Evolutionary conservation across 441 rosid species (phyloP).

Genomic region (Croton setiger): DNA sequence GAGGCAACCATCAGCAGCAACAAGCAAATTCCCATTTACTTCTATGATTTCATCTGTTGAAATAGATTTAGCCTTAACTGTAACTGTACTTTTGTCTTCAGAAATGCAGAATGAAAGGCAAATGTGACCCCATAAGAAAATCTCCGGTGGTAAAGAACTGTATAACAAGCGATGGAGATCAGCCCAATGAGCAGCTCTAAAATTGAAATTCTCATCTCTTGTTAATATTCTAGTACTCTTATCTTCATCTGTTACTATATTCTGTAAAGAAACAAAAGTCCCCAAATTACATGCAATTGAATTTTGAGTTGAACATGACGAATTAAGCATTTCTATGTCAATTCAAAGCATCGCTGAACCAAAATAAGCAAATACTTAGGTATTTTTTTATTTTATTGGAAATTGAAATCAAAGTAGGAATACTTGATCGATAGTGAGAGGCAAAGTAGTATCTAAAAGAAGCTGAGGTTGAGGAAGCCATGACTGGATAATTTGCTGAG

Average conservation of each 20-base stretch:
- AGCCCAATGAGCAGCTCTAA: constrained; percentile 78
- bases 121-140: constrained; percentile 64
- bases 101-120: constrained; percentile 53
- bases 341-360: neutral
- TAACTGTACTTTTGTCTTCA: constrained; percentile 39
- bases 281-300: too few relatives aligned
- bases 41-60: constrained; percentile 42
- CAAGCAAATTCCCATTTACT: constrained; percentile 52
- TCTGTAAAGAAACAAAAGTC: constrained; percentile 41
- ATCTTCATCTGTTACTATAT: constrained; percentile 43
- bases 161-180: constrained; percentile 57
- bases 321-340: neutral
- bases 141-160: constrained; percentile 39
- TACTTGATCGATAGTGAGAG: constrained; percentile 52
- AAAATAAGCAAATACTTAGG: too few relatives aligned
- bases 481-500: constrained; percentile 42
- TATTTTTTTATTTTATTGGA: too few relatives aligned
- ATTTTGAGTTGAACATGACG: too few relatives aligned
- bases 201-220: constrained; percentile 63
- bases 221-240: constrained; percentile 36
- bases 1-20: constrained; percentile 79
- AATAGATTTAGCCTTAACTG: constrained; percentile 44
- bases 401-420: neutral
- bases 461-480: constrained; percentile 47
- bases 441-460: constrained; percentile 41